phyloP scores from a whole-genome alignment of 2,329 filamentous ascomycete genomes.

The Diaporthe ampelina region DNA sequence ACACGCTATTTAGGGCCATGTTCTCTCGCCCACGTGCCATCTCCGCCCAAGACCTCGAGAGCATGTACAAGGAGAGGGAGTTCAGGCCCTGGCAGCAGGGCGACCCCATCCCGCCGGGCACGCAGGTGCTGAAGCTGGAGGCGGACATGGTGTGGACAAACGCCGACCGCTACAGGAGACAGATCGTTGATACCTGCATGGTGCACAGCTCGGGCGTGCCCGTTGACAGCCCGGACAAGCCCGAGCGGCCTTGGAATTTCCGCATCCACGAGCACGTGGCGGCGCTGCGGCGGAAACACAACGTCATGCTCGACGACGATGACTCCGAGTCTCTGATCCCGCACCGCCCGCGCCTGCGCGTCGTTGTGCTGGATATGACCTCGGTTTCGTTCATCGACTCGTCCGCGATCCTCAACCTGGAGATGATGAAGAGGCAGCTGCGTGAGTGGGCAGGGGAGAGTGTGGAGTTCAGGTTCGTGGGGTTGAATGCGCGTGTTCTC shows the following conservation, averaged over 20 bases:
- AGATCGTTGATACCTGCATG: slow-evolving; percentile 19
- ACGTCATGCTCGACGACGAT: background rate
- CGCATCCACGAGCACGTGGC: slow-evolving; percentile 8
- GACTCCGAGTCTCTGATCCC: slow-evolving; percentile 13
- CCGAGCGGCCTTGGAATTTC: slow-evolving; percentile 22
- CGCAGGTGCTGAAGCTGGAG: slow-evolving; percentile 24
- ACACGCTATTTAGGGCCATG: slow-evolving; percentile 31
- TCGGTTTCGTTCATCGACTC: slow-evolving; percentile 54
- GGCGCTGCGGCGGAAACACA: background rate
- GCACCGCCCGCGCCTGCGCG: slow-evolving; percentile 20
- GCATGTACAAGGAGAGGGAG: background rate
- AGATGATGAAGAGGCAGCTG: slow-evolving; percentile 34
- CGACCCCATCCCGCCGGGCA: slow-evolving; percentile 11
- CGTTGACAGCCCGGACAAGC: background rate
- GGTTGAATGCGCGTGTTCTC: slow-evolving; percentile 20
- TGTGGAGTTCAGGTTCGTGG: slow-evolving; percentile 25
- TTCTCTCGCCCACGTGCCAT: slow-evolving; percentile 20
- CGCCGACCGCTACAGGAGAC: slow-evolving; percentile 21
- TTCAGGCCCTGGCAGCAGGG: slow-evolving; percentile 14
- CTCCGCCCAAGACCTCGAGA: slow-evolving; percentile 12
- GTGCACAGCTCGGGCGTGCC: slow-evolving; percentile 15
- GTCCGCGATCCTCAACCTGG: slow-evolving; percentile 51
- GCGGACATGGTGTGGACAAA: slow-evolving; percentile 31
- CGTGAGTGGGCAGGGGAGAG: slow-evolving; percentile 31
- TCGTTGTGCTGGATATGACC: slow-evolving; percentile 44